Base-by-base conservation (phyloP, 257 asterid genomes). In the Buddleja alternifolia region DNA sequence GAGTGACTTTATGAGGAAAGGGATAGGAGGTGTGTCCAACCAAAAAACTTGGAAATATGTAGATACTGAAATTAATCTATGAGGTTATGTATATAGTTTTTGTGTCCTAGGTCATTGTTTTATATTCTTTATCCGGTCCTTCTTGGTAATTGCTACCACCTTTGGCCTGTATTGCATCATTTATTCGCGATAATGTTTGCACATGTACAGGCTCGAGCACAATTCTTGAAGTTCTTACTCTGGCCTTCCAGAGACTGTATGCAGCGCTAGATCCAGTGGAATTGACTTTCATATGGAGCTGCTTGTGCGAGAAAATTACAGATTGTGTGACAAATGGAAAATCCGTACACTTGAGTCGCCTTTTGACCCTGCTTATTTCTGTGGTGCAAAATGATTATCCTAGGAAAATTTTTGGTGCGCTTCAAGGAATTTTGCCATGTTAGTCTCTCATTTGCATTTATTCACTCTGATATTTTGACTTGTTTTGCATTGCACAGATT, bases 331-430 rank as follows among this genome's bases (percentile, higher is more conserved):
- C 76, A 55, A 81, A 66, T 12, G 81, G 76, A 29, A 72, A 85
- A 71, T 41, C 77, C 20, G 34, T 67, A 56, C 90, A 85, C 57
- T 75, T 90, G 29, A 69, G 70, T 70, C 83, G 83, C 72, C 89
- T 93, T 32, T 75, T 93, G 41, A 69, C 88, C 45, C 71, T 93
- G 66, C 95, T 93, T 53, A 75, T 76, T 61, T 83, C 90, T 69
- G 58, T 84, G 32, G 40, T 83, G 69, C 86, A 84, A 72, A 84
- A 66, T 77, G 88, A 81, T 57, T 63, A 60, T 72, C 74, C 36
- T 53, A 73, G 67, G 65, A 90, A 83, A 81, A 41, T 84, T 50
- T 71, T 88, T 77, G 99, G 99, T 93, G 78, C 65, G 84, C 63
- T 67, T 71, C 59, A 51, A 51, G 37, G 29, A 40, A 39, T 52